Conservation (phyloP, 164 flowering plant genomes). For the Macadamia tetraphylla region DNA sequence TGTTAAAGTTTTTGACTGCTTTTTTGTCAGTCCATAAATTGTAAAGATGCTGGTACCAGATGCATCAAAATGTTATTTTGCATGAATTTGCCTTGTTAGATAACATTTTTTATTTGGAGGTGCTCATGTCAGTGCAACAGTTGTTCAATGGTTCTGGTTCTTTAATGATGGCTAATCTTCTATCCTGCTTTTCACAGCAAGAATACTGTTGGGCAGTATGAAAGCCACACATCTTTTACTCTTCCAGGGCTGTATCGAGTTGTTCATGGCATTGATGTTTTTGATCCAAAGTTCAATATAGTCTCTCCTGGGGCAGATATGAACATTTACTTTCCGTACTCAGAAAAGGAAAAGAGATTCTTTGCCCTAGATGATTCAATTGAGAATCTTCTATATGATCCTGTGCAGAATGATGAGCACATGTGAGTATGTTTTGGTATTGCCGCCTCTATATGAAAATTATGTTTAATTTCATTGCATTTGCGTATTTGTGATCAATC, state of each 20-base stretch:
- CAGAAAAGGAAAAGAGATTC: constrained; percentile 62
- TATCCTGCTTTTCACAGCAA: constrained; percentile 48
- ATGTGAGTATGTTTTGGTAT: constrained; percentile 43
- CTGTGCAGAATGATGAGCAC: constrained; percentile 70
- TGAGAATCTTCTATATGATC: constrained; percentile 64
- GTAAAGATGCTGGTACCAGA: too few species aligned
- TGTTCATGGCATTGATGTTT: constrained; percentile 96
- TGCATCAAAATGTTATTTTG: too few species aligned
- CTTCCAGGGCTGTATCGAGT: constrained; percentile 91
- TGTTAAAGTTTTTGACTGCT: too few species aligned
- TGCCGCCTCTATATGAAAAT: not conserved
- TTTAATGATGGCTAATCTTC: not conserved
- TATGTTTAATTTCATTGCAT: too few species aligned
- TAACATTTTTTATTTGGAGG: too few species aligned
- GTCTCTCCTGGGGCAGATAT: constrained; percentile 97
- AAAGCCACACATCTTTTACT: constrained; percentile 86
- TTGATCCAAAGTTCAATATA: constrained; percentile 98
- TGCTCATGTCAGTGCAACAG: too few species aligned
- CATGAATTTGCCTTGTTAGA: too few species aligned
- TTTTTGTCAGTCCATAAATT: too few species aligned
- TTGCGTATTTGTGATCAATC: too few species aligned
- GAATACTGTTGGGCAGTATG: constrained; percentile 89
- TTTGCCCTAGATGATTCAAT: constrained; percentile 72
- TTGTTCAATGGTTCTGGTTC: too few species aligned
- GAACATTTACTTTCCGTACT: constrained; percentile 72